A percentile compares a stretch with the other conserved stretches of the same genome.
phyloP scores from a whole-genome alignment of 1,284 basidiomycete species.

The Cutaneotrichosporon cutaneum region DNA sequence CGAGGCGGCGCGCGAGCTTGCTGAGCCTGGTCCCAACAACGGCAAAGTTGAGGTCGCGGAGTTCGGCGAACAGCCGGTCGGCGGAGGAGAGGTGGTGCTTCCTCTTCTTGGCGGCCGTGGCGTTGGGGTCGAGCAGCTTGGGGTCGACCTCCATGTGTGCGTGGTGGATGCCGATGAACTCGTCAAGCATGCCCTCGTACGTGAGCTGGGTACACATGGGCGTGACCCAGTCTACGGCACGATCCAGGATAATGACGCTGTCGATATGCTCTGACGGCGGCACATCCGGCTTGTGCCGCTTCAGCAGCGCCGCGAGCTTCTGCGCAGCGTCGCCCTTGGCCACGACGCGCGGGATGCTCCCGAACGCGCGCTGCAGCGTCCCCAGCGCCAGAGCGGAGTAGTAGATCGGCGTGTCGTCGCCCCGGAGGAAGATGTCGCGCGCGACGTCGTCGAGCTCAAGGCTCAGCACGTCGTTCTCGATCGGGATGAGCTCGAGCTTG shows the following conservation, averaged over 20 bases:
- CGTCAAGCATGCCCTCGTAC: conserved; percentile 96
- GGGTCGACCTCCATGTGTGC: conserved; percentile 89
- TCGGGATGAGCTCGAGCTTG: conserved; percentile 87
- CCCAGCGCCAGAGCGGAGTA: conserved; percentile 84
- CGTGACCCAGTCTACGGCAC: conserved; percentile 92
- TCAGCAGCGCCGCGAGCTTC: conserved; percentile 73
- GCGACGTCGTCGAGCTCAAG: conserved; percentile 80
- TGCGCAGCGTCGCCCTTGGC: conserved; percentile 91
- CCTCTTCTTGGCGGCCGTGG: conserved; percentile 66
- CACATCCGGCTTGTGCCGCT: conserved; percentile 57
- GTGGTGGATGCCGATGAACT: conserved; percentile 84
- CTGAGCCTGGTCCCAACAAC: conserved; percentile 83
- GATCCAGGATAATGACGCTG: conserved; percentile 83
- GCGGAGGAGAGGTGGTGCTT: conserved; percentile 76
- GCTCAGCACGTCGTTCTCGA: conserved; percentile 86
- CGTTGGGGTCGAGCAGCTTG: conserved; percentile 64
- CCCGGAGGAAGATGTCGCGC: conserved; percentile 83
- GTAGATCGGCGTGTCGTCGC: conserved; percentile 87
- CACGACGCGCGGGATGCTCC: conserved; percentile 84
- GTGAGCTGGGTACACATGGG: conserved; percentile 94
- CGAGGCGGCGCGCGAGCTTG: conserved; percentile 75
- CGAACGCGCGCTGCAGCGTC: conserved; percentile 81
- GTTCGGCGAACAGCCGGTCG: conserved; percentile 79
- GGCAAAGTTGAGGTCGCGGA: conserved; percentile 91
- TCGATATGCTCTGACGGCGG: conserved; percentile 64